phyloP scores from a whole-genome alignment of 2,329 filamentous ascomycete genomes.

The Peltaster fructicola region DNA sequence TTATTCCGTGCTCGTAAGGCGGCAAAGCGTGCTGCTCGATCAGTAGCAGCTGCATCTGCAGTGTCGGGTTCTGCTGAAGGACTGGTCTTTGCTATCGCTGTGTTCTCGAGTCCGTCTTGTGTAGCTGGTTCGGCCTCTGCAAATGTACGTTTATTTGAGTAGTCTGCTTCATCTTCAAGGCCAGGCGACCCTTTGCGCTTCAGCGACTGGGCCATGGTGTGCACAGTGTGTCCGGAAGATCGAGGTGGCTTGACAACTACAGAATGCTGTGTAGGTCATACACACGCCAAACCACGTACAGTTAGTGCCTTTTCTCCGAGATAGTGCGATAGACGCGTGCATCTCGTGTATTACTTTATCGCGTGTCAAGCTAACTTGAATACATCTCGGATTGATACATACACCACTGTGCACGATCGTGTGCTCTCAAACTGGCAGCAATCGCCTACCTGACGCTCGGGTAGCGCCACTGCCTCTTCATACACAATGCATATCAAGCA shows the following conservation, averaged over 20 bases:
- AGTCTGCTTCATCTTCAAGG: conserved; percentile 15
- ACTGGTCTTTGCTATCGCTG: conserved; percentile 5
- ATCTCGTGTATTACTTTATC: no score
- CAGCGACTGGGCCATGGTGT: conserved; percentile 14
- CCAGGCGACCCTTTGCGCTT: conserved; percentile 22
- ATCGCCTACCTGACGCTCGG: no score
- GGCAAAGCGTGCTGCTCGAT: conserved; percentile 66
- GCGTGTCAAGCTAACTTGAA: no score
- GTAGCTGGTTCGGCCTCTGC: conserved; percentile 7
- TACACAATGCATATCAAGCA: conserved; percentile 88
- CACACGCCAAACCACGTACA: no score
- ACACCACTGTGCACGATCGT: no score
- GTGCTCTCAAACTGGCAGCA: no score
- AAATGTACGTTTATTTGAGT: conserved; percentile 20
- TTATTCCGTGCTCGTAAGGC: conserved; percentile 57
- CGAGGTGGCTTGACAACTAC: no score
- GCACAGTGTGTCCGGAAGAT: no score
- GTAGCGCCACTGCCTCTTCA: conserved; percentile 2
- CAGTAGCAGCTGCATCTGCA: conserved; percentile 20
- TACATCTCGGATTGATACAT: no score
- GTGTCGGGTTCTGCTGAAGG: conserved; percentile 5
- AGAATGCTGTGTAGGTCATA: no score
- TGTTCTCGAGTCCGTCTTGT: conserved; percentile 4
- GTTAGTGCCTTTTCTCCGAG: no score
- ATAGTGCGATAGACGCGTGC: no score